Evolutionary conservation across 2,329 filamentous ascomycete genomes (phyloP).

Genomic region (Juglanconis sp.): DNA sequence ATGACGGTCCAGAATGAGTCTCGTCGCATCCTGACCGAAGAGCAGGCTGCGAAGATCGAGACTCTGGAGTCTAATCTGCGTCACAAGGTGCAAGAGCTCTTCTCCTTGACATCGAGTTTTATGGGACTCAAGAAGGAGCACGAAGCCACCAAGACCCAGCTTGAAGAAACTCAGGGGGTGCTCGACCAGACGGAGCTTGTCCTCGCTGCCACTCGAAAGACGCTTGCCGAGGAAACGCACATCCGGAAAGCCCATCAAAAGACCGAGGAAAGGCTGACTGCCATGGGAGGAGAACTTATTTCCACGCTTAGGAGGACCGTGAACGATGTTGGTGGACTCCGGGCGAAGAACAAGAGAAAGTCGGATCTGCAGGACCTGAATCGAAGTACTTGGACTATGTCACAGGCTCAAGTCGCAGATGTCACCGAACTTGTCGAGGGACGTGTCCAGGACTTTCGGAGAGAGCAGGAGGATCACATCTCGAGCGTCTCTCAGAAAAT

Average conservation of each 20-base stretch:
- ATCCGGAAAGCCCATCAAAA: slow-evolving; percentile 80
- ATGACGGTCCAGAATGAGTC: slow-evolving; percentile 92
- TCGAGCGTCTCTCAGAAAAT: slow-evolving; percentile 67
- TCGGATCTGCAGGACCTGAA: slow-evolving; percentile 81
- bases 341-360: slow-evolving; percentile 81
- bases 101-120: slow-evolving; percentile 80
- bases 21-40: slow-evolving; percentile 82
- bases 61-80: slow-evolving; percentile 86
- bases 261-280: slow-evolving; percentile 74
- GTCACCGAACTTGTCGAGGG: slow-evolving; percentile 75
- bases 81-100: slow-evolving; percentile 91
- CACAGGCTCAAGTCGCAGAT: slow-evolving; percentile 70
- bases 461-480: slow-evolving; percentile 70
- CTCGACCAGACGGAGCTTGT: slow-evolving; percentile 87
- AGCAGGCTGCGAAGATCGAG: slow-evolving; percentile 88
- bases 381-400: slow-evolving; percentile 72
- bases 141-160: slow-evolving; percentile 66
- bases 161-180: slow-evolving; percentile 78
- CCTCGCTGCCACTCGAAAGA: slow-evolving; percentile 70
- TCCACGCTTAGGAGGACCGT: slow-evolving; percentile 76
- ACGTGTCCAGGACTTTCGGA: slow-evolving; percentile 69
- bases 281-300: slow-evolving; percentile 72
- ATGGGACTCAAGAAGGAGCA: slow-evolving; percentile 87
- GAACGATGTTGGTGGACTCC: slow-evolving; percentile 74
- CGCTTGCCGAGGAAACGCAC: slow-evolving; percentile 73